phyloP scores from a whole-genome alignment of 139 green algal species.

The Chlamydomonas incerta region DNA sequence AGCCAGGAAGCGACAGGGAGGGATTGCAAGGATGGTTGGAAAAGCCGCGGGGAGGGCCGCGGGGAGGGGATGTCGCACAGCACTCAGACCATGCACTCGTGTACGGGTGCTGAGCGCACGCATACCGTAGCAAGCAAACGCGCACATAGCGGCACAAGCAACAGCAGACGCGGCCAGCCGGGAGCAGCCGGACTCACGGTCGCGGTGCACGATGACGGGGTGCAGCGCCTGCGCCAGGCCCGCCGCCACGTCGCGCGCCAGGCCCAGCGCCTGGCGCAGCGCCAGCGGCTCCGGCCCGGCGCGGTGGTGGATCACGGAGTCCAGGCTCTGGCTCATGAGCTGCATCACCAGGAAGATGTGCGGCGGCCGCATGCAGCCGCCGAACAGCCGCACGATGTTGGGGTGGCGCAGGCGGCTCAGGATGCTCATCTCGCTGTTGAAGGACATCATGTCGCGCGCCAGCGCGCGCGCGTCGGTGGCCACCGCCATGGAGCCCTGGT shows the following conservation, averaged over 20 bases:
- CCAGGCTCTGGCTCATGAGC: conserved; percentile 66
- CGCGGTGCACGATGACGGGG: conserved; percentile 20
- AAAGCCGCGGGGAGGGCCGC: too few relatives aligned
- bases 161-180: too few relatives aligned
- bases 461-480: too few relatives aligned
- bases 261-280: conserved; percentile 69
- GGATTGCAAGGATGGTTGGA: too few relatives aligned
- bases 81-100: too few relatives aligned
- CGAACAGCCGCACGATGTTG: conserved; percentile 69
- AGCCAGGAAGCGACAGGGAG: too few relatives aligned
- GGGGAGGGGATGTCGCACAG: too few relatives aligned
- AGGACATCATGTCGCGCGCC: conserved; percentile 18
- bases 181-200: neutral
- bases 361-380: conserved; percentile 49
- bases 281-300: conserved; percentile 59
- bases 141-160: too few relatives aligned
- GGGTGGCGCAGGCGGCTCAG: conserved; percentile 65
- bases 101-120: too few relatives aligned
- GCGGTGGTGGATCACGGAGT: conserved; percentile 72
- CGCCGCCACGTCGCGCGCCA: conserved; percentile 49
- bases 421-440: conserved; percentile 58
- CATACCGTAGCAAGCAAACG: too few relatives aligned
- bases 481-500: too few relatives aligned
- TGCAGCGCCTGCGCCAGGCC: conserved; percentile 22
- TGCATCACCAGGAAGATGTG: conserved; percentile 64